Conservation (phyloP, 192 early-diverging fungal species). For the Umbelopsis ramanniana region DNA sequence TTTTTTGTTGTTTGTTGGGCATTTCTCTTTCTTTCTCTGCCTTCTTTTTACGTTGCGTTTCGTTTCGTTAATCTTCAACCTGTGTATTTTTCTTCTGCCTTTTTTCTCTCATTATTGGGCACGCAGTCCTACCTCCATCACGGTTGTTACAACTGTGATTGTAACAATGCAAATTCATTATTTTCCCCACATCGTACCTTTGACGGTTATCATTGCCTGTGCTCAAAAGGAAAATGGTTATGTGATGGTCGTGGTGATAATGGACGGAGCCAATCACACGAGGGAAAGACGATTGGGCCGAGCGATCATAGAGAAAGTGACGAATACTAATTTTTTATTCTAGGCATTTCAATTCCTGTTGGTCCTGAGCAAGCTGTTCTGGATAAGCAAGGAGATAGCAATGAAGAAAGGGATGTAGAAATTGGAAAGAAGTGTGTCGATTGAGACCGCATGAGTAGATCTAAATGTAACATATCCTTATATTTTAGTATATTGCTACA, state of each 20-base stretch:
- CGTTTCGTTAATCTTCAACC: not conserved
- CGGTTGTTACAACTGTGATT: constrained; percentile 2
- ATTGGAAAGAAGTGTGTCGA: no score
- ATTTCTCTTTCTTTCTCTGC: not conserved
- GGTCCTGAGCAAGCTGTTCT: no score
- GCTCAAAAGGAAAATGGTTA: not conserved
- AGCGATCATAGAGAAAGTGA: no score
- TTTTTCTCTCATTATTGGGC: not conserved
- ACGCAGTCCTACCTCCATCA: not conserved
- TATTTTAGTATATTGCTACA: not conserved
- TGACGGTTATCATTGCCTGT: not conserved
- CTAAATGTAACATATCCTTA: no score
- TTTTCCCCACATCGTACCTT: not conserved
- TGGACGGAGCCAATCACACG: no score
- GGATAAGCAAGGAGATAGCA: no score
- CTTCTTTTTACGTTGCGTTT: not conserved
- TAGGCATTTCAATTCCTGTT: no score
- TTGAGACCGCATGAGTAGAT: no score
- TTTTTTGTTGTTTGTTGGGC: not conserved
- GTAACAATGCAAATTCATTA: constrained; percentile 18
- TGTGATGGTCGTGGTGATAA: no score
- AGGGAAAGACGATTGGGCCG: no score
- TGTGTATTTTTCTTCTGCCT: constrained; percentile 16
- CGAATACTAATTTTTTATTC: no score
- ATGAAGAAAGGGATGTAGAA: no score